Conservation (phyloP, 768 basidiomycete genomes). For the Suillus subluteus region DNA sequence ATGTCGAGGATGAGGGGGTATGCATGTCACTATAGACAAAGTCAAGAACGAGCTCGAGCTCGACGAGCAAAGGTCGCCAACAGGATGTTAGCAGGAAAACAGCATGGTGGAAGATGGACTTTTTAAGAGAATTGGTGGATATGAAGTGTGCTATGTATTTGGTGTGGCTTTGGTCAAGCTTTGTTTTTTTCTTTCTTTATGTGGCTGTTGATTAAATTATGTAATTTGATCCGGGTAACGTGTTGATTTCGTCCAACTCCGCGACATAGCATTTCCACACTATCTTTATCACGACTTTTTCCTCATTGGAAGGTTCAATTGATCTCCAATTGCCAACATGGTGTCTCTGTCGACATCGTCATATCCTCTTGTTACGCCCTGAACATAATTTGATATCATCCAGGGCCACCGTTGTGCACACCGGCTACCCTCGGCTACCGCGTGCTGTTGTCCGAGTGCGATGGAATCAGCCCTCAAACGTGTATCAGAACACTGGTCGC, state of each 20-base stretch:
- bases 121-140: slow-evolving; percentile 9
- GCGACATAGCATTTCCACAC: background rate
- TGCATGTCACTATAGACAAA: slow-evolving; percentile 15
- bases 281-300: background rate
- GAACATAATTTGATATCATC: slow-evolving; percentile 14
- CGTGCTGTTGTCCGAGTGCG: slow-evolving; percentile 7
- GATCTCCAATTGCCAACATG: background rate
- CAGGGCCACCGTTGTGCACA: slow-evolving; percentile 4
- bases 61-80: slow-evolving; percentile 13
- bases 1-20: slow-evolving; percentile 11
- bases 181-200: slow-evolving; percentile 9
- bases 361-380: background rate
- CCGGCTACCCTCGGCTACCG: slow-evolving; percentile 8
- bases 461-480: slow-evolving; percentile 19
- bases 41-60: background rate
- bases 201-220: slow-evolving; percentile 11
- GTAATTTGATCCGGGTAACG: slow-evolving; percentile 17
- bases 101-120: slow-evolving; percentile 14
- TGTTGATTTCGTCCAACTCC: slow-evolving; percentile 5
- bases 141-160: slow-evolving; percentile 21
- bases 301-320: background rate
- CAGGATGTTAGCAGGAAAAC: slow-evolving; percentile 19
- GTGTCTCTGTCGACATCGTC: background rate
- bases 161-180: slow-evolving; percentile 17
- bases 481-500: slow-evolving; percentile 19